Evolutionary conservation across 345 rosid species (phyloP).

Genomic region (Eucalyptus polybractea): DNA sequence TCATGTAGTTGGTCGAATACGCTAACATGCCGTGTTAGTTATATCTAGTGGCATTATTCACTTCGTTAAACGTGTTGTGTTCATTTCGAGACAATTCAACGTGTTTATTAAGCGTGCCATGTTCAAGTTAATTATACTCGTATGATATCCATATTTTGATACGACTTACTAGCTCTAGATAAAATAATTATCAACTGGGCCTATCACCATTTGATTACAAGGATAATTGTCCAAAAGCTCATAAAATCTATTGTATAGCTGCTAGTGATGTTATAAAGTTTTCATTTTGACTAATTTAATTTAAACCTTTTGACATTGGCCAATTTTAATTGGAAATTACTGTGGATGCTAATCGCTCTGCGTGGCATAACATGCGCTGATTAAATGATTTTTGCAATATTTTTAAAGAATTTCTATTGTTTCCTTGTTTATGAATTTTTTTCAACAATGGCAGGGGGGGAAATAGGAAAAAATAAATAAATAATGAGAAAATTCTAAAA

Average conservation of each 20-base stretch:
- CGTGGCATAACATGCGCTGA: fast-evolving
- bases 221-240: neutral
- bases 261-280: neutral
- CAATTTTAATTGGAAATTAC: neutral
- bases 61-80: neutral
- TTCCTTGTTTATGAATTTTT: fast-evolving
- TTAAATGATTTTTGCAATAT: fast-evolving
- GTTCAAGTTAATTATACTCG: neutral
- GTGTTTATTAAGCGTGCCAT: neutral
- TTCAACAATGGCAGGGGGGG: neutral
- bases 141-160: neutral
- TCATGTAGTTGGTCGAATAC: neutral
- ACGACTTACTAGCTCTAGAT: neutral
- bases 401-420: fast-evolving
- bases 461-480: neutral
- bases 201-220: neutral
- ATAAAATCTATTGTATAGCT: neutral
- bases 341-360: fast-evolving
- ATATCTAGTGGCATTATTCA: neutral
- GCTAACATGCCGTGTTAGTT: fast-evolving
- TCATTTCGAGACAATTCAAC: neutral
- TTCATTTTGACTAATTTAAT: neutral
- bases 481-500: neutral
- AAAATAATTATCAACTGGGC: neutral
- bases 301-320: neutral